phyloP scores from a whole-genome alignment of 495 filamentous ascomycete species.

The Pyronema omphalodes region DNA sequence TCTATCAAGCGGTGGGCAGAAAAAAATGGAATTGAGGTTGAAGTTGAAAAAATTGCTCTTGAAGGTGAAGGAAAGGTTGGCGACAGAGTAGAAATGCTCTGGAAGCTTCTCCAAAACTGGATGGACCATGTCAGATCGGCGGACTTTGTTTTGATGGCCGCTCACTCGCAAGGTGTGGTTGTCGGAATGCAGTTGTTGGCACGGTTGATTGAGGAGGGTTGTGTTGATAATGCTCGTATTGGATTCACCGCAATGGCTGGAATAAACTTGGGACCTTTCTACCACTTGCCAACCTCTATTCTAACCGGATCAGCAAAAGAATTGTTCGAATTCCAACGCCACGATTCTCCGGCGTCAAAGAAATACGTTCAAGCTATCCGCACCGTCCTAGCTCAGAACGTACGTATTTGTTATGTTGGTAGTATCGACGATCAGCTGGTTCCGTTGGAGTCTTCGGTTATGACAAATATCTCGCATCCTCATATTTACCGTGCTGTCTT shows the following conservation, averaged over 20 bases:
- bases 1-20: slow-evolving; percentile 69
- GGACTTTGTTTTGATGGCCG: slow-evolving; percentile 76
- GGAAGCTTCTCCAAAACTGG: slow-evolving; percentile 90
- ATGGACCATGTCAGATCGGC: slow-evolving; percentile 73
- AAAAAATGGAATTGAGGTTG: slow-evolving; percentile 42
- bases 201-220: slow-evolving; percentile 50
- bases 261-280: slow-evolving; percentile 79
- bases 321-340: slow-evolving; percentile 75
- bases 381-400: slow-evolving; percentile 53
- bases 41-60: slow-evolving; percentile 78
- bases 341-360: slow-evolving; percentile 61
- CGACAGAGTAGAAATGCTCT: slow-evolving; percentile 75
- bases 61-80: slow-evolving; percentile 95
- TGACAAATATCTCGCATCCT: slow-evolving; percentile 65
- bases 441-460: slow-evolving; percentile 77
- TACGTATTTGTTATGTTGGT: slow-evolving; percentile 66
- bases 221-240: slow-evolving; percentile 20
- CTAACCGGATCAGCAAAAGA: slow-evolving; percentile 79
- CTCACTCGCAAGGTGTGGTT: slow-evolving; percentile 89
- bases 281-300: slow-evolving; percentile 43
- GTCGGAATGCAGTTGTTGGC: slow-evolving; percentile 87
- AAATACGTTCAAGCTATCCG: slow-evolving; percentile 60
- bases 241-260: slow-evolving; percentile 38
- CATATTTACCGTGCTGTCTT: slow-evolving; percentile 89
- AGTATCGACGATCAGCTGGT: slow-evolving; percentile 96